These are phyloP conservation scores for Lipomyces yamadae DNA, from an alignment of 805 yeast species.

Conservation along the genomic window DNA sequence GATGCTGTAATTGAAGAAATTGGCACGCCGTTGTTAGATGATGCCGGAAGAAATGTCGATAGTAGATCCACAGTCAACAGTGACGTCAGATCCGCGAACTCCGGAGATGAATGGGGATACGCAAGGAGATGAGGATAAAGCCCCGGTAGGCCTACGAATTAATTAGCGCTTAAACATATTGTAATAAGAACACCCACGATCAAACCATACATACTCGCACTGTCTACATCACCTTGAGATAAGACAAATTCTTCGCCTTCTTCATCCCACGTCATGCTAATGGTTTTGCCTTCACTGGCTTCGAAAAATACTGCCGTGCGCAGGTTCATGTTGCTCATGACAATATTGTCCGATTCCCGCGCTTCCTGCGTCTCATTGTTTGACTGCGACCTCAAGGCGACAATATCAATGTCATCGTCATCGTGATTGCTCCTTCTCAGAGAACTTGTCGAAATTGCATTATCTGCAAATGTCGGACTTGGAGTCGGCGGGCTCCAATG, in stretches of 20 bases:
- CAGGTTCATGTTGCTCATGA: slow-evolving; percentile 30
- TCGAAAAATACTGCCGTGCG: slow-evolving; percentile 33
- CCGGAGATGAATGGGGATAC: slow-evolving; percentile 46
- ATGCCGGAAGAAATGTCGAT: slow-evolving; percentile 41
- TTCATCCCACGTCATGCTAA: slow-evolving; percentile 49
- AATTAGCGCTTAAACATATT: not conserved
- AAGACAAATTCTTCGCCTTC: slow-evolving; percentile 45
- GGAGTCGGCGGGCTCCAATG: slow-evolving; percentile 52
- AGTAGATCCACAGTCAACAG: slow-evolving; percentile 43
- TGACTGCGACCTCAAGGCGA: slow-evolving; percentile 32
- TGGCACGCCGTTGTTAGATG: slow-evolving; percentile 20
- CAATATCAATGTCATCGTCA: slow-evolving; percentile 13
- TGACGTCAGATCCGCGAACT: slow-evolving; percentile 43
- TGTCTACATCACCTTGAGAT: not conserved
- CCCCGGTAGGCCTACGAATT: slow-evolving; percentile 41
- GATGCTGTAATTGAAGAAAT: slow-evolving; percentile 57
- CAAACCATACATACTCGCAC: not conserved
- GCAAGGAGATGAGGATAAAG: slow-evolving; percentile 50
- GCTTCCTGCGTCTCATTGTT: not conserved
- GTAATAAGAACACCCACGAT: not conserved
- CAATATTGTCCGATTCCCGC: not conserved
- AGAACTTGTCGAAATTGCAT: not conserved
- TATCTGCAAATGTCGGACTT: slow-evolving; percentile 5
- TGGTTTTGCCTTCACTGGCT: slow-evolving; percentile 47
- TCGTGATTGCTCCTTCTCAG: slow-evolving; percentile 11